Evolutionary conservation across 306 rosid species (phyloP).

Genomic region (Vigna trinervia): DNA sequence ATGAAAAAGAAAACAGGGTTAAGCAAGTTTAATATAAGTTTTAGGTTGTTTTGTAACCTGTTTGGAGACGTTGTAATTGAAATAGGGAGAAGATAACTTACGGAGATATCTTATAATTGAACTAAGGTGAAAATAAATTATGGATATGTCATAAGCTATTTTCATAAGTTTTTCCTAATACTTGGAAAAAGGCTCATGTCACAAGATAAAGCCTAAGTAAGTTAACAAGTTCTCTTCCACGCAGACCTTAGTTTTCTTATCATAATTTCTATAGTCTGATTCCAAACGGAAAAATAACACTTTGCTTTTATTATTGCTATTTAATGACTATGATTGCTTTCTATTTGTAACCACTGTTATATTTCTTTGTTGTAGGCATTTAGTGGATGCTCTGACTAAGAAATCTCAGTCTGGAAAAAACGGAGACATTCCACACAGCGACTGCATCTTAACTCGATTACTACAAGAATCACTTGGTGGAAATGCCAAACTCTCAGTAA

Average conservation of each 20-base stretch:
- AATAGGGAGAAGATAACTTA: not conserved
- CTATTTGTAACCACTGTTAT: conserved; percentile 36
- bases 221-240: not conserved
- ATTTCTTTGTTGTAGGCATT: conserved; percentile 63
- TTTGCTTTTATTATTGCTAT: conserved; percentile 23
- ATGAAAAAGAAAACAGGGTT: not conserved
- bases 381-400: conserved; percentile 65
- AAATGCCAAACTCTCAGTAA: conserved; percentile 79
- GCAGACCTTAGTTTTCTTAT: not conserved
- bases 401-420: conserved; percentile 51
- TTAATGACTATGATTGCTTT: conserved; percentile 29
- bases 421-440: conserved; percentile 53
- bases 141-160: not conserved
- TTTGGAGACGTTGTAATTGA: not conserved
- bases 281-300: not conserved
- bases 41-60: not conserved
- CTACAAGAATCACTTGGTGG: conserved; percentile 79
- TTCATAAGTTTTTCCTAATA: not conserved
- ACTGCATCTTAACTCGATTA: conserved; percentile 72
- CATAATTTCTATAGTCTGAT: conserved; percentile 12
- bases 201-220: not conserved
- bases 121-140: not conserved
- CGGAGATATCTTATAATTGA: not conserved
- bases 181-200: not conserved
- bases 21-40: not conserved